phyloP scores from a whole-genome alignment of 352 stramenopile species.

The Pythium angustatum region DNA sequence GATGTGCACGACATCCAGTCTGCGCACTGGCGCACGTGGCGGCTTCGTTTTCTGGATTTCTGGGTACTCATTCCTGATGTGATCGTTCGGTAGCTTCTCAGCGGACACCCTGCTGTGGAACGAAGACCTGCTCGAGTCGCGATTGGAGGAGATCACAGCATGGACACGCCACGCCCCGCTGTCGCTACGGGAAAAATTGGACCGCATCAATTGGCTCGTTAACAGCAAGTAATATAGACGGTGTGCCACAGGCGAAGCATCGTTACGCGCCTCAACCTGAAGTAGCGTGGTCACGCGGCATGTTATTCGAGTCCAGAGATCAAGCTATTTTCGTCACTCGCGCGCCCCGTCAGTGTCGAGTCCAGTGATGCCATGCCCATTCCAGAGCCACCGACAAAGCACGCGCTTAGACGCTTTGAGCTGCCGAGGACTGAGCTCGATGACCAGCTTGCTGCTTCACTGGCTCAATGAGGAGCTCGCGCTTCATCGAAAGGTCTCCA shows the following conservation, averaged over 20 bases:
- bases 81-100: constrained; percentile 45
- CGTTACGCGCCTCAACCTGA: no score
- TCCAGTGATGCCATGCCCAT: not conserved
- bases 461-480: constrained; percentile 72
- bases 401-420: not conserved
- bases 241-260: constrained; percentile 10
- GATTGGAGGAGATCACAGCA: constrained; percentile 59
- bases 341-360: not conserved
- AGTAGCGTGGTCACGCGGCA: no score
- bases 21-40: not conserved
- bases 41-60: not conserved
- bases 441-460: constrained; percentile 60
- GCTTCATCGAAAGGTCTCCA: constrained; percentile 44
- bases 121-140: constrained; percentile 62
- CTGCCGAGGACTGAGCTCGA: constrained; percentile 15
- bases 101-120: constrained; percentile 72
- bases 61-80: not conserved
- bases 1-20: not conserved
- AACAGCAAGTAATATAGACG: constrained; percentile 47
- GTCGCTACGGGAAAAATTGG: constrained; percentile 59
- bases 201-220: constrained; percentile 68
- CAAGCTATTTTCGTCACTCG: not conserved
- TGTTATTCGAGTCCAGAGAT: not conserved
- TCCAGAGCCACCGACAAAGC: not conserved
- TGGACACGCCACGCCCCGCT: constrained; percentile 60